Conservation (phyloP, 306 rosid species). For the Casuarina glauca region DNA sequence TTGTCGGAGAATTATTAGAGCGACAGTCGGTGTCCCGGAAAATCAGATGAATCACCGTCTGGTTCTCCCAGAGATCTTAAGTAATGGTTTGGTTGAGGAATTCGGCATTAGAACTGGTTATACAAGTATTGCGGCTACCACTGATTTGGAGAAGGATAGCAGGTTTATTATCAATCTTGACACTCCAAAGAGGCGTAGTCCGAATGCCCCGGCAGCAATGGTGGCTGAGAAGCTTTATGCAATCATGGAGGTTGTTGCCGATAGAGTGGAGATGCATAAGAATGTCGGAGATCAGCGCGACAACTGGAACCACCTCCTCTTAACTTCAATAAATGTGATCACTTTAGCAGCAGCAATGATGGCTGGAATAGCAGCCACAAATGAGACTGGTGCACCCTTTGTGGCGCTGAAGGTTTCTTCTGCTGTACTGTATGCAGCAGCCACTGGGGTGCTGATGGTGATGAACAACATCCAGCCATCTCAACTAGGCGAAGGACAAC, state of each 20-base stretch:
- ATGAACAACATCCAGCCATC: conserved; percentile 87
- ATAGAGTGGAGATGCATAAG: conserved; percentile 78
- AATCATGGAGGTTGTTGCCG: conserved; percentile 57
- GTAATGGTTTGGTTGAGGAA: conserved; percentile 35
- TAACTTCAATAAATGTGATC: conserved; percentile 54
- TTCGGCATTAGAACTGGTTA: conserved; percentile 32
- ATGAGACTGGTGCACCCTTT: conserved; percentile 28
- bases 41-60: conserved; percentile 20
- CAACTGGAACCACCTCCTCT: conserved; percentile 70
- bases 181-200: not conserved
- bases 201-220: conserved; percentile 7
- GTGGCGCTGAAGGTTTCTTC: conserved; percentile 67
- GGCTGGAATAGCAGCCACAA: conserved; percentile 53
- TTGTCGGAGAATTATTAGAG: conserved; percentile 24
- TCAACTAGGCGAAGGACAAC: conserved; percentile 77
- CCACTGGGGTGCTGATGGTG: conserved; percentile 53
- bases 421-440: conserved; percentile 56
- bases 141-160: conserved; percentile 17
- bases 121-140: conserved; percentile 2
- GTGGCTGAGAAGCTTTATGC: conserved; percentile 48
- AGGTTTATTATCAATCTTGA: conserved; percentile 1
- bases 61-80: conserved; percentile 33
- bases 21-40: conserved; percentile 34
- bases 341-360: conserved; percentile 74
- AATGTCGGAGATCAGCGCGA: conserved; percentile 75